Percentiles rank a stretch among this genome's conserved stretches.
These are phyloP conservation scores for Otatea glauca DNA, from an alignment of 176 grass and related monocot genomes.

Conservation along the genomic window DNA sequence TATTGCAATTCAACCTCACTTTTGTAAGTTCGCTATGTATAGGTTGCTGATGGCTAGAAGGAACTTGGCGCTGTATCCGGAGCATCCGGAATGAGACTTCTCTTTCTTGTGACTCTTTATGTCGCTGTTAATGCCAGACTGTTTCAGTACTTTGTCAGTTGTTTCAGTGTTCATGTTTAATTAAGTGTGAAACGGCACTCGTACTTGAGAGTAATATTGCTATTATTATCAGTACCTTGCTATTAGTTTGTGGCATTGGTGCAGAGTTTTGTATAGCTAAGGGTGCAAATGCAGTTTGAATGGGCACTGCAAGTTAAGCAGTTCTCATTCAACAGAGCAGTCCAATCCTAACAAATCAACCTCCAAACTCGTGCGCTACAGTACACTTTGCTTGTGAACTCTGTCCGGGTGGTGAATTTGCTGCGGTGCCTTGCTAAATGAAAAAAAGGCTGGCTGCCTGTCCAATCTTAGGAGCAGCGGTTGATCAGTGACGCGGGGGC, in stretches of 20 bases:
- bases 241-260: not conserved
- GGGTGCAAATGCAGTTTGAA: no score
- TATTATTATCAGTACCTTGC: not conserved
- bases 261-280: not conserved
- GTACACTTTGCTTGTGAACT: no score
- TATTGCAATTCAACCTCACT: not conserved
- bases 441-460: no score
- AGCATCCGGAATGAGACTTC: not conserved
- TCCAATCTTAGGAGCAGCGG: no score
- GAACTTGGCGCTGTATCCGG: not conserved
- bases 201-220: not conserved
- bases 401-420: no score
- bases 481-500: no score
- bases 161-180: not conserved
- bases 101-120: not conserved
- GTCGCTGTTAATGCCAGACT: not conserved
- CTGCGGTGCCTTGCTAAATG: no score
- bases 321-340: no score
- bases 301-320: no score
- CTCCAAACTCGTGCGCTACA: no score
- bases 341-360: no score
- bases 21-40: not conserved
- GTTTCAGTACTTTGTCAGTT: not conserved
- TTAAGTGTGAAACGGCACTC: not conserved
- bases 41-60: constrained; percentile 12